phyloP scores from a whole-genome alignment of 2,329 filamentous ascomycete genomes.

The Harringtonia aguacate region DNA sequence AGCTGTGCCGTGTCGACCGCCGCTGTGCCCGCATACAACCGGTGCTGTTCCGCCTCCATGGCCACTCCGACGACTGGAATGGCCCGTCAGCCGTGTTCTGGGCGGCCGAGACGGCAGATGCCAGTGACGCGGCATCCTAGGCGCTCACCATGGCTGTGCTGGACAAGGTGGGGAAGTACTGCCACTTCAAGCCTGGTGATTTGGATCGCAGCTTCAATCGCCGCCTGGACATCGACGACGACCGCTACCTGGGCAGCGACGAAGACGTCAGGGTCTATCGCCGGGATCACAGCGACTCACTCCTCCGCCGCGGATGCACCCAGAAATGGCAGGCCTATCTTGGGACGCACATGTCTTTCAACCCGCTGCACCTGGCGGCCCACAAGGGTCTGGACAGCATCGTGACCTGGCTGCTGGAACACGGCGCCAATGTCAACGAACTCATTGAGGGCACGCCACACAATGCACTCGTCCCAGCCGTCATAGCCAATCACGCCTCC shows the following conservation, averaged over 20 bases:
- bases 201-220: conserved; percentile 3
- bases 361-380: conserved; percentile 4
- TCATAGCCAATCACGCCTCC: not conserved
- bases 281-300: not conserved
- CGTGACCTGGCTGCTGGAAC: conserved; percentile 1
- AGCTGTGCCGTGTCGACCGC: conserved; percentile 1
- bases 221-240: not conserved
- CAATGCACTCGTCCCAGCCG: not conserved
- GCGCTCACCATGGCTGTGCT: not conserved
- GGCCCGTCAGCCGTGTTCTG: conserved; percentile 1
- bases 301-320: not conserved
- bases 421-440: conserved; percentile 2
- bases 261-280: not conserved
- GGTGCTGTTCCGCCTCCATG: conserved; percentile 1
- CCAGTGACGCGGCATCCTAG: not conserved
- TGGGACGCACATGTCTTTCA: not conserved
- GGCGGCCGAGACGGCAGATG: not conserved
- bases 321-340: not conserved
- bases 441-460: not conserved
- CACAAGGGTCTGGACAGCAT: conserved; percentile 2
- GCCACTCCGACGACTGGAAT: conserved; percentile 2
- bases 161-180: not conserved
- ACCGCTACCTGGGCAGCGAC: not conserved
- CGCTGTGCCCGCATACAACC: not conserved
- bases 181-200: not conserved